Percentiles rank a stretch among this genome's conserved stretches.
phyloP scores from a whole-genome alignment of 1,139 yeast genomes.

The Kodamaea arcana region DNA sequence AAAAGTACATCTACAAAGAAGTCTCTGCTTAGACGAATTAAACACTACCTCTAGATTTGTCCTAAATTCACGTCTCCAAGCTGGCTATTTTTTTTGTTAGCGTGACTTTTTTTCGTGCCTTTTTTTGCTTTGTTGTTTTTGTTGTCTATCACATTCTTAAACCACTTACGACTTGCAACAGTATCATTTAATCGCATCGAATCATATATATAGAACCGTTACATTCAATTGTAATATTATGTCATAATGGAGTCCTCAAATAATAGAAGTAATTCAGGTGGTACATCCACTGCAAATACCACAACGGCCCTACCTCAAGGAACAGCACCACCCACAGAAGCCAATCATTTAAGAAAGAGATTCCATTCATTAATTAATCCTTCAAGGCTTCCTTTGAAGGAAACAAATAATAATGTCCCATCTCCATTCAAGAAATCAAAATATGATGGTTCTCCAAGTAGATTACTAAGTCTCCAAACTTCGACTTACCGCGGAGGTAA shows the following conservation, averaged over 20 bases:
- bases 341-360: conserved; percentile 10
- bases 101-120: neutral
- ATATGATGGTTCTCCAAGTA: conserved; percentile 9
- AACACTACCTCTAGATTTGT: too few species aligned
- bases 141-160: neutral
- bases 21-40: too few species aligned
- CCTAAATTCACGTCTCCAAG: too few species aligned
- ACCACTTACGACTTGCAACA: too few species aligned
- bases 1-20: too few species aligned
- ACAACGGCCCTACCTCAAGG: neutral
- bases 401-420: conserved; percentile 41
- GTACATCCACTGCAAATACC: conserved; percentile 1
- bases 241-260: conserved; percentile 6
- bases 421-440: conserved; percentile 32
- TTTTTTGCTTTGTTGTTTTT: conserved; percentile 1
- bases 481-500: too few species aligned
- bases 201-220: too few species aligned
- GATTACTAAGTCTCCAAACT: neutral
- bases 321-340: conserved; percentile 5
- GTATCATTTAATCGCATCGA: too few species aligned
- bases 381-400: conserved; percentile 40
- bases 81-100: neutral
- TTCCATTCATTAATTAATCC: conserved; percentile 11
- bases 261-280: conserved; percentile 4
- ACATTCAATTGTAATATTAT: neutral